Evolutionary conservation across 2,329 filamentous ascomycete species (phyloP).

Genomic region (Aschersonia sp.): DNA sequence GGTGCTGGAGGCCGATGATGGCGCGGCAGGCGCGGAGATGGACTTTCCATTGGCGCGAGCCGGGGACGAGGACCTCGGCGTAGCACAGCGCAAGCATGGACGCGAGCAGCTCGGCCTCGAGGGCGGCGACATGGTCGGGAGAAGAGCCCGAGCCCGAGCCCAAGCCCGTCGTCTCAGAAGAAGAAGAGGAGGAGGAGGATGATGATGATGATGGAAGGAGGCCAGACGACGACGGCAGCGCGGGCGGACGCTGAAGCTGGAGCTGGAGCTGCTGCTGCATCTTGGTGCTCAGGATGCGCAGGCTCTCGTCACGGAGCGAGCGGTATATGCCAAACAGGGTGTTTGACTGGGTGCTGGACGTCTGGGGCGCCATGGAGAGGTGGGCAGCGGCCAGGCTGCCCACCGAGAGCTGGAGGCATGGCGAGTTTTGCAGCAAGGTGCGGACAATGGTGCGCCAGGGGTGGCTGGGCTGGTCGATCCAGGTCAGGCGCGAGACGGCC

Average conservation of each 20-base stretch:
- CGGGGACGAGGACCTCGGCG: conserved; percentile 4
- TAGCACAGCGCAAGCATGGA: conserved; percentile 5
- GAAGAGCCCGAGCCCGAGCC: no score
- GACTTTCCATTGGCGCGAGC: conserved; percentile 3
- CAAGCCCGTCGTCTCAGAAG: background rate
- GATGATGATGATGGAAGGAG: no score
- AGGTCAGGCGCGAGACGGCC: conserved; percentile 8
- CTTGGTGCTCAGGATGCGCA: conserved; percentile 3
- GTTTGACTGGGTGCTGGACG: background rate
- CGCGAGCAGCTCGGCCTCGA: conserved; percentile 1
- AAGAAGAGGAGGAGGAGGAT: no score
- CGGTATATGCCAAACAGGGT: conserved; percentile 1
- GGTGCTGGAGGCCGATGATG: conserved; percentile 1
- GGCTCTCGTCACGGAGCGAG: conserved; percentile 1
- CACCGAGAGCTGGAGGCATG: conserved; percentile 7
- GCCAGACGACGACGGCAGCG: no score
- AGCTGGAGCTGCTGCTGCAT: background rate
- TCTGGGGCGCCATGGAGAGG: conserved; percentile 2
- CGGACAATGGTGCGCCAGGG: conserved; percentile 7
- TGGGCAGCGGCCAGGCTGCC: conserved; percentile 4
- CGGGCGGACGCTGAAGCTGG: background rate
- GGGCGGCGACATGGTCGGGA: background rate
- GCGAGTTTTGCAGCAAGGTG: conserved; percentile 4
- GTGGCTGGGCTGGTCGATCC: conserved; percentile 8
- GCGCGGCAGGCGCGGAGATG: conserved; percentile 4